These are phyloP conservation scores for Glebionis coronaria DNA, from an alignment of 129 eudicot species.

Conservation along the genomic window DNA sequence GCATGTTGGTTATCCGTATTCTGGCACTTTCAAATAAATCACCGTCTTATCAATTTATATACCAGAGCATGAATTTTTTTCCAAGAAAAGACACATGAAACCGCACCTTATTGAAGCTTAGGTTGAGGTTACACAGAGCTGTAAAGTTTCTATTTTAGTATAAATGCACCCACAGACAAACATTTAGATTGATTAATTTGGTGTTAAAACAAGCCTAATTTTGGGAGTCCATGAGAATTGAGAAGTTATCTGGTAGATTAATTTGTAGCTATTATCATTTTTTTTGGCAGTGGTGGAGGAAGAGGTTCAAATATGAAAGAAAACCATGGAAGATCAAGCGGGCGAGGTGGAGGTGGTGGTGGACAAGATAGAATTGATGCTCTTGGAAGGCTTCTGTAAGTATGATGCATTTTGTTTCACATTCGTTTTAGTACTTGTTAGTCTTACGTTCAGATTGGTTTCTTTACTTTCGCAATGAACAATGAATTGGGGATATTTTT, in stretches of 20 bases:
- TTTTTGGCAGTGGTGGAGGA: constrained; percentile 45
- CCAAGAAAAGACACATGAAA: too few species aligned
- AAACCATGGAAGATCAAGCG: constrained; percentile 42
- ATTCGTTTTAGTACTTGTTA: constrained; percentile 1
- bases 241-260: neutral
- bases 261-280: neutral
- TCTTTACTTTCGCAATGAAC: neutral
- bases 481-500: neutral
- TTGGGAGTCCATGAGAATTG: neutral
- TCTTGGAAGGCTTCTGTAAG: constrained; percentile 92
- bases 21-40: neutral
- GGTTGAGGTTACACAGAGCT: neutral
- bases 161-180: neutral
- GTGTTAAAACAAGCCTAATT: neutral
- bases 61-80: too few species aligned
- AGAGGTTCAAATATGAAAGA: constrained; percentile 47
- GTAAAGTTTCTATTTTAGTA: neutral
- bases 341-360: constrained; percentile 51
- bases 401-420: constrained; percentile 8
- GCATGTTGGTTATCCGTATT: neutral
- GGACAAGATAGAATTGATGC: constrained; percentile 76
- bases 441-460: neutral
- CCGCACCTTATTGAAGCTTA: constrained; percentile 8
- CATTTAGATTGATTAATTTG: neutral
- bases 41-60: neutral